Evolutionary conservation across 768 basidiomycete species (phyloP).

Genomic region (Boletales sp.): DNA sequence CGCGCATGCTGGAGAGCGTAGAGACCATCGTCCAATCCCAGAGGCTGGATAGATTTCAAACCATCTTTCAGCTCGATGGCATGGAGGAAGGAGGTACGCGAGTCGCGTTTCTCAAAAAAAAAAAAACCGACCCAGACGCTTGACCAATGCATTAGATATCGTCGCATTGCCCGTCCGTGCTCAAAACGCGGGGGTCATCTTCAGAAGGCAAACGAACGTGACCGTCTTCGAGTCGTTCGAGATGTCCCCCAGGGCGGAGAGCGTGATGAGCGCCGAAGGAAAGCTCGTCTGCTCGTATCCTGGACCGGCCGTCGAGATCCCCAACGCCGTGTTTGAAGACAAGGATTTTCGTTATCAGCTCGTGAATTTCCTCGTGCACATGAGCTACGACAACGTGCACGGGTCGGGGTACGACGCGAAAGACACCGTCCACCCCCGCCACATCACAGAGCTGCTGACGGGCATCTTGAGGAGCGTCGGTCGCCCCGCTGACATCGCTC

Average conservation of each 20-base stretch:
- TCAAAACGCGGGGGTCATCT: constrained; percentile 47
- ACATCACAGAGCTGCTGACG: constrained; percentile 44
- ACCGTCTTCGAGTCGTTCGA: constrained; percentile 33
- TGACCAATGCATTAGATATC: constrained; percentile 28
- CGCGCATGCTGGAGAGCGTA: constrained; percentile 23
- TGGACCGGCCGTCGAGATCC: constrained; percentile 38
- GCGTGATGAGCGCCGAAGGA: constrained; percentile 36
- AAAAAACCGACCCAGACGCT: no score
- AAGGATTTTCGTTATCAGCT: constrained; percentile 33
- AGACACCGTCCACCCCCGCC: constrained; percentile 34
- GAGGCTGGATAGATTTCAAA: not conserved
- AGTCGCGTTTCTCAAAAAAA: not conserved
- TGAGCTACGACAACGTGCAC: constrained; percentile 26
- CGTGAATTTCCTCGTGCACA: constrained; percentile 34
- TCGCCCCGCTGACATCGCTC: constrained; percentile 11
- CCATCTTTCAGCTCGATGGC: constrained; percentile 5
- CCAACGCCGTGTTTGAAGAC: constrained; percentile 26
- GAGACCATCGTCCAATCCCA: constrained; percentile 7
- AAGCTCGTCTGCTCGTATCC: constrained; percentile 45
- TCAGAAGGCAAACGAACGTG: constrained; percentile 22
- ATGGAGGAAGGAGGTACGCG: constrained; percentile 23
- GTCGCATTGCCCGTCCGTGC: constrained; percentile 37
- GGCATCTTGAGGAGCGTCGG: constrained; percentile 41
- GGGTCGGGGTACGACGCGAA: constrained; percentile 17
- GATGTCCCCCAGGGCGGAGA: constrained; percentile 32